Evolutionary conservation across 768 basidiomycete genomes (phyloP).

Genomic region (Rhizopogon roseolus): DNA sequence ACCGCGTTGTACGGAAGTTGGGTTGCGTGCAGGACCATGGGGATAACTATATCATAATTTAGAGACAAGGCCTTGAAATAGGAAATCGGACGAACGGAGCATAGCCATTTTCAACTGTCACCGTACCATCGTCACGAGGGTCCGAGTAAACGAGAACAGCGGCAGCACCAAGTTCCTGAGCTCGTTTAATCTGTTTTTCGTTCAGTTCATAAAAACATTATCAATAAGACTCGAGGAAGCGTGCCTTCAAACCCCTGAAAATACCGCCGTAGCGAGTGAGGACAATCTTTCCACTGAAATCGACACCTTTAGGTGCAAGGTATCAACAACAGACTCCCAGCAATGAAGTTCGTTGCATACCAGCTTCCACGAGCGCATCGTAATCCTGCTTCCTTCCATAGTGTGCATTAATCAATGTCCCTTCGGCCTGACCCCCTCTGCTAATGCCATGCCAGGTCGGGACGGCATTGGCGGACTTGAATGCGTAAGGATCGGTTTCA

Average conservation of each 20-base stretch:
- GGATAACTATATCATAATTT: conserved; percentile 40
- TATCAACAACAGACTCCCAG: background rate
- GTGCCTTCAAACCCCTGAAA: conserved; percentile 68
- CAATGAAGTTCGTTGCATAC: conserved; percentile 19
- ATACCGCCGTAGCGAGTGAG: conserved; percentile 54
- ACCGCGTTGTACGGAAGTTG: conserved; percentile 60
- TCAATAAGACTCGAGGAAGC: background rate
- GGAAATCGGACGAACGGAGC: conserved; percentile 25
- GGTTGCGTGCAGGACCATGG: conserved; percentile 62
- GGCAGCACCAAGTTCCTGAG: conserved; percentile 60
- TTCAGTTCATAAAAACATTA: conserved; percentile 5
- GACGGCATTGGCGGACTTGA: conserved; percentile 48
- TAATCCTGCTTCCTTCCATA: conserved; percentile 63
- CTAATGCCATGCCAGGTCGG: conserved; percentile 71
- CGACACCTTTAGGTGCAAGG: conserved; percentile 37
- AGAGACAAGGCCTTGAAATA: background rate
- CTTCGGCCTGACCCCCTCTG: conserved; percentile 59
- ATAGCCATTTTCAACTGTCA: conserved; percentile 57
- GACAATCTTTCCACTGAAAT: conserved; percentile 54
- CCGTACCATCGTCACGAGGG: conserved; percentile 57
- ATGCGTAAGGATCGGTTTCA: conserved; percentile 59
- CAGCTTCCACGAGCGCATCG: conserved; percentile 48
- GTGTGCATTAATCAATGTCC: conserved; percentile 51
- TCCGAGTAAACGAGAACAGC: conserved; percentile 63
- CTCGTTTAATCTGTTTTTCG: conserved; percentile 44